phyloP scores from a whole-genome alignment of 306 rosid species.

The Prosopis cineraria region DNA sequence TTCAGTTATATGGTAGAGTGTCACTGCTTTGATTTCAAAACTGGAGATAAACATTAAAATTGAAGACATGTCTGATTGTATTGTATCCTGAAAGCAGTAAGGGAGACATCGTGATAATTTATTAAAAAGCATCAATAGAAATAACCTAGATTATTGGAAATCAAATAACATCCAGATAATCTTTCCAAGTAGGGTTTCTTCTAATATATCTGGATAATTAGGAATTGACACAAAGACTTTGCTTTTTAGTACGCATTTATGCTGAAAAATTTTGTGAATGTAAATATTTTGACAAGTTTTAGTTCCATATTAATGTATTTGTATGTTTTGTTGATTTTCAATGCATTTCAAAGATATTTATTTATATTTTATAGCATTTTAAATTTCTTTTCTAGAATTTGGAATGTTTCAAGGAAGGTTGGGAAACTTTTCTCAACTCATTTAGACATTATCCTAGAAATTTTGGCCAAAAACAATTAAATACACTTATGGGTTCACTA shows the following conservation, averaged over 20 bases:
- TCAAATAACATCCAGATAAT: too few relatives aligned
- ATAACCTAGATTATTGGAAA: too few relatives aligned
- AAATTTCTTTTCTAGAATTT: neutral
- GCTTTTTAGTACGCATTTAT: neutral
- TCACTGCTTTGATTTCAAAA: too few relatives aligned
- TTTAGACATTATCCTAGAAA: neutral
- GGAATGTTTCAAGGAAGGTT: neutral
- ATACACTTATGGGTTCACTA: constrained; percentile 54
- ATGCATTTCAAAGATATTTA: neutral
- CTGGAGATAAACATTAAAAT: too few relatives aligned
- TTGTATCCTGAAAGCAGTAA: too few relatives aligned
- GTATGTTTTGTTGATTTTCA: neutral
- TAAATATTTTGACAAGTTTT: neutral
- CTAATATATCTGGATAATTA: neutral
- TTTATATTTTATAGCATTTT: neutral
- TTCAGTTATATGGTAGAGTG: too few relatives aligned
- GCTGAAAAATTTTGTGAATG: neutral
- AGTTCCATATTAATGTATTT: neutral
- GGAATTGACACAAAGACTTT: neutral
- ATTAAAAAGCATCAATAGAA: too few relatives aligned
- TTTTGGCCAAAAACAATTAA: neutral
- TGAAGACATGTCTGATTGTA: too few relatives aligned
- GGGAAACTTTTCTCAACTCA: neutral
- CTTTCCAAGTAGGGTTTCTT: neutral
- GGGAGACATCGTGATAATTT: too few relatives aligned